Conservation (phyloP, 345 rosid genomes). For the Populus deltoides region DNA sequence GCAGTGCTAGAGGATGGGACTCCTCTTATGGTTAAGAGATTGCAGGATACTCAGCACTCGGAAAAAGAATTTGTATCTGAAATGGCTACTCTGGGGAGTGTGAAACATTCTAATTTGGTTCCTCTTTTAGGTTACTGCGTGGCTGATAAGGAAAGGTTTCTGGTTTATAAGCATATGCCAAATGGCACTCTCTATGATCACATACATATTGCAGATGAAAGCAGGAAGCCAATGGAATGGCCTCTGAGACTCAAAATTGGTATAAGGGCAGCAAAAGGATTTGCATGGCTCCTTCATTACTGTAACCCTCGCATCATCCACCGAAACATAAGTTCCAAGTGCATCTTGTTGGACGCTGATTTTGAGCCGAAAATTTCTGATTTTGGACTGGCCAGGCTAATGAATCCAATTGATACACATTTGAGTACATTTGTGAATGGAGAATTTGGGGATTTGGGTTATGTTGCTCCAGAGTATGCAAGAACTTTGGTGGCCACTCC, state of each 20-base stretch:
- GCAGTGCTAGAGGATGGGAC: conserved; percentile 75
- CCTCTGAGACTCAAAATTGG: conserved; percentile 76
- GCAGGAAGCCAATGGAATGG: conserved; percentile 69
- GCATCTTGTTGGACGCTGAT: conserved; percentile 73
- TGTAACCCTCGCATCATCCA: conserved; percentile 95
- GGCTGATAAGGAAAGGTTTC: conserved; percentile 66
- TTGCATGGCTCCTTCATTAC: conserved; percentile 95
- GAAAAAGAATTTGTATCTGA: conserved; percentile 76
- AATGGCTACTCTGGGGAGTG: conserved; percentile 82
- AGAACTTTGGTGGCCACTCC: conserved; percentile 90
- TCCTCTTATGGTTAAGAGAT: conserved; percentile 75
- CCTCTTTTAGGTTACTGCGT: conserved; percentile 82
- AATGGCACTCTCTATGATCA: conserved; percentile 67
- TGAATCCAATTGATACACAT: conserved; percentile 95
- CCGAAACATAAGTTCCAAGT: conserved; percentile 85
- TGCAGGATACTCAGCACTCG: conserved; percentile 83
- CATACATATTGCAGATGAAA: conserved; percentile 46
- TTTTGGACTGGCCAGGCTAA: conserved; percentile 92
- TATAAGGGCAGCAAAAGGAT: conserved; percentile 73
- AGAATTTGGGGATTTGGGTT: conserved; percentile 92
- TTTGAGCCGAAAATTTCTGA: conserved; percentile 92
- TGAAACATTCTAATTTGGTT: conserved; percentile 73
- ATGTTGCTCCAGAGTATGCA: conserved; percentile 88
- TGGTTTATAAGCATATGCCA: conserved; percentile 72
- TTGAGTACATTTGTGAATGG: conserved; percentile 96